Evolutionary conservation across 1,284 basidiomycete genomes (phyloP).

Genomic region (Fomitopsis schrenkii): DNA sequence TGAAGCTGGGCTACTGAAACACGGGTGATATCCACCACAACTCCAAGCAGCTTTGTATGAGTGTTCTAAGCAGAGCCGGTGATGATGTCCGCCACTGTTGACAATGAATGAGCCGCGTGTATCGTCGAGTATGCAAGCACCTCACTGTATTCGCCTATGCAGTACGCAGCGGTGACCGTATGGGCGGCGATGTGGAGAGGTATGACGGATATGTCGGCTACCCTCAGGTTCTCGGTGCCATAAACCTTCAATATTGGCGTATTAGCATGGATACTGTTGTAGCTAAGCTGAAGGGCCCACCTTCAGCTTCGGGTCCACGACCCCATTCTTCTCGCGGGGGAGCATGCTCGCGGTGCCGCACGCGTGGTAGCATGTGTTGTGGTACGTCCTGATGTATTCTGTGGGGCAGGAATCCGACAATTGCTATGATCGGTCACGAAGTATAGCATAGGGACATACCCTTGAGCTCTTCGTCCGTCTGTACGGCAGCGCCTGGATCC

Average conservation of each 20-base stretch:
- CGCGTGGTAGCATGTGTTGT: conserved; percentile 1
- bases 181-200: conserved; percentile 21
- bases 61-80: too few relatives aligned
- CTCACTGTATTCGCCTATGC: conserved; percentile 14
- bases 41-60: too few relatives aligned
- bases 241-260: not conserved
- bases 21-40: too few relatives aligned
- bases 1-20: too few relatives aligned
- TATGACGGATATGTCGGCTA: conserved; percentile 26
- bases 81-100: too few relatives aligned
- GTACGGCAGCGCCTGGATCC: conserved; percentile 6
- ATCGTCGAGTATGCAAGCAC: too few relatives aligned
- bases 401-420: not conserved
- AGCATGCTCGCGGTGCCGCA: conserved; percentile 31
- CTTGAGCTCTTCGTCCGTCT: conserved; percentile 13
- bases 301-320: conserved; percentile 43
- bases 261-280: not conserved
- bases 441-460: not conserved
- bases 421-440: not conserved
- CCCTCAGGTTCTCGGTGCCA: conserved; percentile 27
- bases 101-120: too few relatives aligned
- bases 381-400: conserved; percentile 14
- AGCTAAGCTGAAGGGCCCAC: conserved; percentile 6
- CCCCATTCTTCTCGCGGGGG: conserved; percentile 44
- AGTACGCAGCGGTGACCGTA: conserved; percentile 42